A percentile compares a stretch with the other conserved stretches of the same genome.
Evolutionary conservation across 2,329 filamentous ascomycete genomes (phyloP).

Genomic region (Microdochium paspali): DNA sequence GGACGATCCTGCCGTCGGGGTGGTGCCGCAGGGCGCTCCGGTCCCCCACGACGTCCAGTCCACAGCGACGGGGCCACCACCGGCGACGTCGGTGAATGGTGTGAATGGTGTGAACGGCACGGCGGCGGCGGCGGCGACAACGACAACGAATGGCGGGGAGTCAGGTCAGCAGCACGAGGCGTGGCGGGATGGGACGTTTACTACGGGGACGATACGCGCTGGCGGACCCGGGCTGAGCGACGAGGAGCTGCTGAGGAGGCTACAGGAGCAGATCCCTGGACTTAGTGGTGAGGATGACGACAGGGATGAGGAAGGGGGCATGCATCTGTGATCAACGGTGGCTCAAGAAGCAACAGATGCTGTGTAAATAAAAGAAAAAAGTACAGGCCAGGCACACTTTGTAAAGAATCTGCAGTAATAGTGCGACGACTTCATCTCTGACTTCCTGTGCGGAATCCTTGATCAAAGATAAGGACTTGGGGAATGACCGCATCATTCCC

Average conservation of each 20-base stretch:
- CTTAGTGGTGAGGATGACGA: constrained; percentile 33
- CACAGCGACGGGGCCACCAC: constrained; percentile 9
- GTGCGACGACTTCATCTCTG: no score
- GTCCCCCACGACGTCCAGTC: no score
- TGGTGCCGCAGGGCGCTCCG: background rate
- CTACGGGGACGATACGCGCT: constrained; percentile 45
- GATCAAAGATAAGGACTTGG: no score
- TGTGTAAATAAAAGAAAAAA: background rate
- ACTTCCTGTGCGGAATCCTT: no score
- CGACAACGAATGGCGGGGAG: constrained; percentile 2
- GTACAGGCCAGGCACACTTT: background rate
- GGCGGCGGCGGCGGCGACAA: constrained; percentile 5
- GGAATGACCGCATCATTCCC: no score
- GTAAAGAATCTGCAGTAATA: no score
- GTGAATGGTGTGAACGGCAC: constrained; percentile 5
- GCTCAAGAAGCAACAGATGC: background rate
- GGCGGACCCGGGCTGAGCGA: constrained; percentile 39
- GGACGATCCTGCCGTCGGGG: background rate
- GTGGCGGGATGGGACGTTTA: constrained; percentile 56
- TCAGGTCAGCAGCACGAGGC: constrained; percentile 27
- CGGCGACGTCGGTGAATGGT: constrained; percentile 8
- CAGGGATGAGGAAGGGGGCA: constrained; percentile 44
- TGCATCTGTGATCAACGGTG: constrained; percentile 45
- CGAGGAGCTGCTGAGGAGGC: constrained; percentile 45
- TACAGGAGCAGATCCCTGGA: constrained; percentile 44